Conservation (phyloP, 257 asterid genomes). For the Lithospermum erythrorhizon region DNA sequence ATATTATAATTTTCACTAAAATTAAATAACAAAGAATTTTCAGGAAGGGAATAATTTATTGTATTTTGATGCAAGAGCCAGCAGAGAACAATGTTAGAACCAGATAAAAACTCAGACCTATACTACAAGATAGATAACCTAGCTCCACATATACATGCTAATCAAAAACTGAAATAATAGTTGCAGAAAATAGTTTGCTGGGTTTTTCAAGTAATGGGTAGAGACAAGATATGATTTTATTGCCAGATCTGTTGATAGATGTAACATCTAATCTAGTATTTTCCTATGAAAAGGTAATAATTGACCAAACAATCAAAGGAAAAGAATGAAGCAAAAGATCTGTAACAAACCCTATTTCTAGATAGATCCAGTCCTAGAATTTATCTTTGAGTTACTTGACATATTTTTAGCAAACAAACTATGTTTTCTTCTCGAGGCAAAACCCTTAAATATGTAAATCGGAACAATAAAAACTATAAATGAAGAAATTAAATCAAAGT, state of each 20-base stretch:
- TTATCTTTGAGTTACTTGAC: conserved; percentile 20
- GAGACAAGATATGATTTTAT: conserved; percentile 6
- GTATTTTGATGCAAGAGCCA: neutral
- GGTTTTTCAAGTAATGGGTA: conserved; percentile 47
- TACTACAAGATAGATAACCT: neutral
- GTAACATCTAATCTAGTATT: conserved; percentile 14
- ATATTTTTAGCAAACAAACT: conserved; percentile 24
- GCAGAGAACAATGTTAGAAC: neutral
- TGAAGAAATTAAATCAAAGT: no score
- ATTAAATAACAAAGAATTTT: no score
- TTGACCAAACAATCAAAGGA: conserved; percentile 8
- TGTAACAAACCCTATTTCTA: conserved; percentile 24
- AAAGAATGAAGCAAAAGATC: conserved; percentile 7
- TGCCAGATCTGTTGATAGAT: conserved; percentile 26
- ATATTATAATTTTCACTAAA: no score
- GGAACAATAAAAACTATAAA: no score
- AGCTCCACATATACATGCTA: conserved; percentile 4
- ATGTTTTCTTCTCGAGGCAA: conserved; percentile 8
- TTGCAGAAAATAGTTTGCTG: conserved; percentile 10
- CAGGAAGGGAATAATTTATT: neutral
- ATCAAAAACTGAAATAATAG: conserved; percentile 1
- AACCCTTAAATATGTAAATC: neutral
- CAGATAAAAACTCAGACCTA: neutral
- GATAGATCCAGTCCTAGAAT: conserved; percentile 39
- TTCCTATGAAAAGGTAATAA: neutral